Base-by-base conservation (phyloP, 2,329 filamentous ascomycete species). In the Apiospora koreana region DNA sequence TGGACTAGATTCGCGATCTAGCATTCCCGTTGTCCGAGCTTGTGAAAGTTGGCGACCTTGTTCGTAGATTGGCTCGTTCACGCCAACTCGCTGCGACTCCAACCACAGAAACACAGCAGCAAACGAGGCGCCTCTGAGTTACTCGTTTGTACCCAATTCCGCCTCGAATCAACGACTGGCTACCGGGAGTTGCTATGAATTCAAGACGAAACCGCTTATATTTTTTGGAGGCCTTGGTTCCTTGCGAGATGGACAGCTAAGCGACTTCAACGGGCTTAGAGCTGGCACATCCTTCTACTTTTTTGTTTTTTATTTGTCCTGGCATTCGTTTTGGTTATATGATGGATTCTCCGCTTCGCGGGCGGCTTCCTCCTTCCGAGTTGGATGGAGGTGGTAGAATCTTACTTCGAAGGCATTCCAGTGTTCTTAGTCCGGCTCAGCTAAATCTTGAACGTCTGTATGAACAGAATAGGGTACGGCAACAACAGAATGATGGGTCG, bases 401-500 rank as follows among this genome's bases (percentile, higher is more conserved):
- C 21, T 66, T 67, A 69, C 62, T 69, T 35, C 72, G 68, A 66
- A 71, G 70, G 67, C 71, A 70, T 69, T 72, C 81, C 70, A 81
- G 80, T 71, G 79, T 81, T 76, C 81, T 84, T 71, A 90, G 86
- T 84, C 84, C 84, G 82, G 89, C 89, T 72, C 83, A 85, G 83
- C 88, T 90, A 86, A 91, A 86, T 80, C 88, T 91, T 77, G 85
- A 87, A 83, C 87, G 86, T 85, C 82, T 91, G 73, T 85, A 87
- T 77, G 83, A 89, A 81, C 89, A 91, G 89, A 88, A 88, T 76
- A 84, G 83, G 71, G 81, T 84, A 77, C 80, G 85, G 62, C 83
- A 86, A 68, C 85, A 82, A 72, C 84, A 85, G 66, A 79, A 78
- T 69, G 82, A 89, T 81, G 84, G 80, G 65, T 75, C 79, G 58